Evolutionary conservation across 73 alveolate species (phyloP), one percentile per base, ranked within the genome.

Genomic region (Paramecium sexaurelia): DNA sequence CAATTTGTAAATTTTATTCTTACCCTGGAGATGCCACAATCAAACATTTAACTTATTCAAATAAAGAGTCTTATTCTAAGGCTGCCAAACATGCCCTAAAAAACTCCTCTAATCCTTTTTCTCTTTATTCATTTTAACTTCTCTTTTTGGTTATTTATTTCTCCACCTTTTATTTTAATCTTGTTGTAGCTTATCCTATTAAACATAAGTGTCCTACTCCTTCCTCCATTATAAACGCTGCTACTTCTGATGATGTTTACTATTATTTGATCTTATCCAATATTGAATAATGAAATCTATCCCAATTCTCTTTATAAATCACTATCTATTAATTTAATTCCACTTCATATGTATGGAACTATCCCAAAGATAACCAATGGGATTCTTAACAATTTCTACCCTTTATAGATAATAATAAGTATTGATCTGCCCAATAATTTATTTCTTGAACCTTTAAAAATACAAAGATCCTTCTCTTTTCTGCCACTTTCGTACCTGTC

Each of bases 1-100:
- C 11, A 85, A 36, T n/a, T 22, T 36, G 55, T 85, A 51, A 19
- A 47, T 27, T 4, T 4, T 15, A 85, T 11, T 51, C 19, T 20
- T 51, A 85, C 36, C 92, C 93, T 45, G 93, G 93, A 24, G 93
- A 86, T 45, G 93, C 93, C 10, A 86, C 55, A 0, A 86, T 75
- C n/a, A 86, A 75, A 37, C 88, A 61, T 41, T 86, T 86, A 0
- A 86, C 68, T 86, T 86, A 45, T 22, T 86, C 93, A 8, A 61
- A 33, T n/a, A 71, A 71, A 7, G 67, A 27, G 6, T 61, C 69
- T 45, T 66, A 45, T 55, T 61, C 45, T 20, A 86, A 61, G 29
- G 82, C 82, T 75, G 61, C 86, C n/a, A 86, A 86, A 71, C 93
- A 86, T 8, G 87, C 32, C 35, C 17, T 55, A 61, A 86, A 86